Percentiles rank a stretch among this genome's conserved stretches.
phyloP scores from a whole-genome alignment of 352 stramenopile genomes.

The Globisporangium solare region DNA sequence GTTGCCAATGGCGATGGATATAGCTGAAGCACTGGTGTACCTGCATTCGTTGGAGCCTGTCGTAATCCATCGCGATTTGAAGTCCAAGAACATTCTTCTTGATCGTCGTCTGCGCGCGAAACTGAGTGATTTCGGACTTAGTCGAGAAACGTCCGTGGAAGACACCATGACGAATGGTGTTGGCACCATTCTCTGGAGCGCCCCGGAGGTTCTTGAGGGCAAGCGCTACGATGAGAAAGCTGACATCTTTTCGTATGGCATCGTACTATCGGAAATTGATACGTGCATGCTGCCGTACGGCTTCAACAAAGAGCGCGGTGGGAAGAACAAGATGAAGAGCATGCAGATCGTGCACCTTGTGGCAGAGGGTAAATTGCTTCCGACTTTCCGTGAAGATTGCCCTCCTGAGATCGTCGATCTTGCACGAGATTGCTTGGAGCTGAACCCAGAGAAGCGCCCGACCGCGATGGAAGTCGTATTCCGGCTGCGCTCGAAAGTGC shows the following conservation, averaged over 20 bases:
- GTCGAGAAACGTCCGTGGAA: constrained; percentile 54
- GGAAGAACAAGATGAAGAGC: constrained; percentile 64
- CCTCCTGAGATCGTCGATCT: constrained; percentile 46
- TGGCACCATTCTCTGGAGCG: constrained; percentile 70
- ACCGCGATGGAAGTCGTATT: constrained; percentile 70
- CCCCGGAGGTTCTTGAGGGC: constrained; percentile 62
- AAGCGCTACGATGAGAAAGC: constrained; percentile 77
- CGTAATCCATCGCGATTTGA: constrained; percentile 69
- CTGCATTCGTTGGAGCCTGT: constrained; percentile 61
- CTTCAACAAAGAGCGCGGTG: constrained; percentile 42
- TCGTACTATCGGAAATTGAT: constrained; percentile 74
- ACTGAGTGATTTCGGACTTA: constrained; percentile 71
- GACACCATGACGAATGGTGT: constrained; percentile 79
- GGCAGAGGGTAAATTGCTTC: constrained; percentile 66
- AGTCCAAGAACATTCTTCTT: constrained; percentile 72
- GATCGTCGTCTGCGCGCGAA: constrained; percentile 59
- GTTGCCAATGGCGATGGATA: constrained; percentile 49
- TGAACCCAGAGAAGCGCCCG: constrained; percentile 54
- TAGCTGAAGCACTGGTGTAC: constrained; percentile 68
- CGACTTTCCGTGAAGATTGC: constrained; percentile 66
- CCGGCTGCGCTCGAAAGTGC: constrained; percentile 50
- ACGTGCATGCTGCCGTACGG: constrained; percentile 70
- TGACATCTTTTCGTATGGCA: constrained; percentile 73
- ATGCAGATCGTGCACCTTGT: constrained; percentile 85
- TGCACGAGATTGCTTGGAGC: constrained; percentile 51